Evolutionary conservation across 2,329 filamentous ascomycete genomes (phyloP).

Genomic region (Metarhizium album): DNA sequence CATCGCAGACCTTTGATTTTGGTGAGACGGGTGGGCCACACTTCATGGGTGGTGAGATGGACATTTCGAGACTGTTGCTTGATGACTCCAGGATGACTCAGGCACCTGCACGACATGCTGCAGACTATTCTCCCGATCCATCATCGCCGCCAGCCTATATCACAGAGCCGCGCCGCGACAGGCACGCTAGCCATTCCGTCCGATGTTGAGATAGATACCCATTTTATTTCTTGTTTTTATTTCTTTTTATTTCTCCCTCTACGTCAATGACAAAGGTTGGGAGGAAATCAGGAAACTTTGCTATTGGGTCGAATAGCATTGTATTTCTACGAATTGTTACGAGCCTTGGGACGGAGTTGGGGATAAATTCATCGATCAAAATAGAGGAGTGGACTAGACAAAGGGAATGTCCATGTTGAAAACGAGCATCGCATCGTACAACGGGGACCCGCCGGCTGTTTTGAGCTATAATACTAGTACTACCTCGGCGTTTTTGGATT

Average conservation of each 20-base stretch:
- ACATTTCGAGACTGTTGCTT: slow-evolving; percentile 48
- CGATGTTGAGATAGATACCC: slow-evolving; percentile 6
- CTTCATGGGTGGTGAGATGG: slow-evolving; percentile 45
- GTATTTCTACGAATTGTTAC: not conserved
- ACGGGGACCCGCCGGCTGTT: not conserved
- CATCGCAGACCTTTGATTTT: slow-evolving; percentile 30
- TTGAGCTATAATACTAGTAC: not conserved
- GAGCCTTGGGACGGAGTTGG: slow-evolving; percentile 7
- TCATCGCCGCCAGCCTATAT: slow-evolving; percentile 12
- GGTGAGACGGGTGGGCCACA: slow-evolving; percentile 28
- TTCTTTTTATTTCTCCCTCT: not conserved
- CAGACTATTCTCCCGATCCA: slow-evolving; percentile 15
- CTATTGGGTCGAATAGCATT: not conserved
- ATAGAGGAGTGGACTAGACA: slow-evolving; percentile 6
- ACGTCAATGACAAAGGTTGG: no score
- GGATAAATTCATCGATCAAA: not conserved
- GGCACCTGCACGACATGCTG: slow-evolving; percentile 14
- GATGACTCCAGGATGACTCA: slow-evolving; percentile 33
- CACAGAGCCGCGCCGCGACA: slow-evolving; percentile 11
- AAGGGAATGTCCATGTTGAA: not conserved
- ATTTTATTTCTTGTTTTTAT: not conserved
- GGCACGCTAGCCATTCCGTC: slow-evolving; percentile 9
- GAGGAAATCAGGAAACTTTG: no score
- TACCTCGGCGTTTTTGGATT: not conserved
- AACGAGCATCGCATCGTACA: not conserved